Evolutionary conservation across 2,329 filamentous ascomycete genomes (phyloP), one percentile per base, ranked within the genome.

Genomic region (Ampelomyces quisqualis): DNA sequence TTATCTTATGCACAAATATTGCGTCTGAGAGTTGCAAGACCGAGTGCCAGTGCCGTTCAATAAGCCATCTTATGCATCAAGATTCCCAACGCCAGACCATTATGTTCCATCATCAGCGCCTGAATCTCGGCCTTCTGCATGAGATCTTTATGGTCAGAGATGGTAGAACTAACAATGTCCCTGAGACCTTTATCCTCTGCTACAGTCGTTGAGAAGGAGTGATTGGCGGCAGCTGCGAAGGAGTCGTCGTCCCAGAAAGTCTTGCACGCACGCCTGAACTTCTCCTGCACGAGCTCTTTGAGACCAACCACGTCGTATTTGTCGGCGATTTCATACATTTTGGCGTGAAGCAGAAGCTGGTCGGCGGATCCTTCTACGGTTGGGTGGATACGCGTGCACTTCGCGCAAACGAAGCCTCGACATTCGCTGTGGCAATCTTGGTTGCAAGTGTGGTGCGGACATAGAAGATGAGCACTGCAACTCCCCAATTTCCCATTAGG

Each of bases 141-240:
- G 0, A 51, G 23, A 9, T 28, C 15, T 22, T 51, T 42, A 23
- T 62, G 54, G 39, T 51, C 41, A 1, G 46, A 45, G 3, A 67
- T 46, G 0, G 49, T 60, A 10, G 53, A 38, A 10, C 51, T 49
- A 0, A 64, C 53, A 4, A 60, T 47, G 15, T 63, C 50, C 9
- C 64, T 48, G 40, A 67, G 45, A 3, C 55, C 60, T 13, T 53
- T 60, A 40, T 67, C 58, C 1, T 38, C n/a, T 1, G 59, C 45
- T 1, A 56, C 55, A 3, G 60, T 66, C 1, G 48, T 50, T 19
- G 45, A 48, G 19, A 57, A 67, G 1, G 30, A 45, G 14, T 49
- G 29, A 11, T 55, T 38, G n/a, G 62, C 61, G 0, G 63, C 56
- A 19, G 49, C 48, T 0, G 53, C 26, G 13, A 69, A 52, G 11